These are phyloP conservation scores for Leishmania martiniquensis DNA, from an alignment of 208 protist species.

Conservation along the genomic window DNA sequence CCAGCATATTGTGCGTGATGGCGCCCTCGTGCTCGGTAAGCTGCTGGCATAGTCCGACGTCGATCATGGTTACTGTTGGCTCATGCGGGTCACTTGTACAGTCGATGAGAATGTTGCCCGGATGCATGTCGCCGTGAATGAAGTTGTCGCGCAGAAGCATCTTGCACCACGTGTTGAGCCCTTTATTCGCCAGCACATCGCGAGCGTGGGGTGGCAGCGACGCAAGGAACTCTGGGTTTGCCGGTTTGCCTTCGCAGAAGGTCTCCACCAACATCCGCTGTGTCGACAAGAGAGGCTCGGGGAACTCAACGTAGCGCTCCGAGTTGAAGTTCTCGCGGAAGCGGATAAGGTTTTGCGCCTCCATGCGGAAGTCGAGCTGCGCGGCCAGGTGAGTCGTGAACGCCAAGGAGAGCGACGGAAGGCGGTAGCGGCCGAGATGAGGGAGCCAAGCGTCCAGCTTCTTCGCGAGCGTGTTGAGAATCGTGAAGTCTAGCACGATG, in stretches of 20 bases:
- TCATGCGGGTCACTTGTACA: constrained; percentile 64
- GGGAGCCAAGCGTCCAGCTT: constrained; percentile 14
- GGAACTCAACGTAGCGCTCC: constrained; percentile 83
- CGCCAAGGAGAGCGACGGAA: constrained; percentile 60
- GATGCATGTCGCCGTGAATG: constrained; percentile 94
- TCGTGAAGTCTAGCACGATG: constrained; percentile 86
- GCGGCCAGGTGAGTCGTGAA: constrained; percentile 86
- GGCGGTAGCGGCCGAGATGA: constrained; percentile 56
- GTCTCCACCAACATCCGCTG: constrained; percentile 88
- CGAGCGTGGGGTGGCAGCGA: constrained; percentile 75
- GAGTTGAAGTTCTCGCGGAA: constrained; percentile 87
- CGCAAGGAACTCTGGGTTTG: constrained; percentile 81
- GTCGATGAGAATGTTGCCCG: constrained; percentile 93
- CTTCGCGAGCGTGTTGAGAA: constrained; percentile 63
- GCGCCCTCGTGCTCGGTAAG: constrained; percentile 63
- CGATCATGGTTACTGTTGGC: constrained; percentile 84
- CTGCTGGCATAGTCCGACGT: constrained; percentile 90
- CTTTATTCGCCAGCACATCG: constrained; percentile 80
- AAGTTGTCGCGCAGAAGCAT: constrained; percentile 93
- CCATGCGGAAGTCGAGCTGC: constrained; percentile 91
- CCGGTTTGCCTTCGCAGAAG: constrained; percentile 83
- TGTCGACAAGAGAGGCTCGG: constrained; percentile 81
- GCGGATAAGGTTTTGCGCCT: constrained; percentile 82
- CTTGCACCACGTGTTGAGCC: constrained; percentile 93
- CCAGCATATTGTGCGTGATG: constrained; percentile 76